These are phyloP conservation scores for Mortierella sp. DNA, from an alignment of 371 early-diverging fungal genomes.

Conservation along the genomic window DNA sequence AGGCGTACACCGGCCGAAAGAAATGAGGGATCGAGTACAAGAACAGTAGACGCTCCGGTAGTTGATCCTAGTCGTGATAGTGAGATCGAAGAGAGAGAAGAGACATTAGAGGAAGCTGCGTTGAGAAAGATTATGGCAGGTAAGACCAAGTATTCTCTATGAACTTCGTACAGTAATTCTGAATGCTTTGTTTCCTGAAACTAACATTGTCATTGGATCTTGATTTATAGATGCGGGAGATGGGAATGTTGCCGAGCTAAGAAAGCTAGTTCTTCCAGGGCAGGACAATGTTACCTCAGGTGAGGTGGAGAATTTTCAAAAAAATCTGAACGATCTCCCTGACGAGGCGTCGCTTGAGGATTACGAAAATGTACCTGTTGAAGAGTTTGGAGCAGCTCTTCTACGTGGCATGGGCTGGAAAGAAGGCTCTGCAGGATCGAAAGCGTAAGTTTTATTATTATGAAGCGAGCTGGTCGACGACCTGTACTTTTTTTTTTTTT, in stretches of 20 bases:
- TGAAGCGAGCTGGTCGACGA: not conserved
- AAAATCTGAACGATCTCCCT: conserved; percentile 60
- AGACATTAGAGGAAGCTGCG: conserved; percentile 69
- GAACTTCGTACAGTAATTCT: not conserved
- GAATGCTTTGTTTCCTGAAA: not conserved
- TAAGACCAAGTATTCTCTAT: conserved; percentile 35
- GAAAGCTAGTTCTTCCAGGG: conserved; percentile 49
- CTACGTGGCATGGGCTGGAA: conserved; percentile 95
- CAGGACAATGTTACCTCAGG: conserved; percentile 55
- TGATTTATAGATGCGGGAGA: conserved; percentile 59
- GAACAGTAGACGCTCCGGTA: no score
- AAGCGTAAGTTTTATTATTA: conserved; percentile 27
- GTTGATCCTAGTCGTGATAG: not conserved
- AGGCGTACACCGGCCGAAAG: conserved; percentile 32
- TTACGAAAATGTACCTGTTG: conserved; percentile 88
- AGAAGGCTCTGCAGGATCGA: conserved; percentile 58
- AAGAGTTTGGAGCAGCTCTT: conserved; percentile 90
- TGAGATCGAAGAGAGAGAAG: conserved; percentile 28
- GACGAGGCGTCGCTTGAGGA: conserved; percentile 79
- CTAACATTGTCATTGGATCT: no score
- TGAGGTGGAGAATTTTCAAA: conserved; percentile 62
- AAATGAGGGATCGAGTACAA: no score
- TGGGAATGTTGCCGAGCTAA: conserved; percentile 56
- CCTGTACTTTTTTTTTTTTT: not conserved
- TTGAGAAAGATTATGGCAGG: conserved; percentile 63